Base-by-base conservation (phyloP, 805 yeast genomes). In the Candida awuae region DNA sequence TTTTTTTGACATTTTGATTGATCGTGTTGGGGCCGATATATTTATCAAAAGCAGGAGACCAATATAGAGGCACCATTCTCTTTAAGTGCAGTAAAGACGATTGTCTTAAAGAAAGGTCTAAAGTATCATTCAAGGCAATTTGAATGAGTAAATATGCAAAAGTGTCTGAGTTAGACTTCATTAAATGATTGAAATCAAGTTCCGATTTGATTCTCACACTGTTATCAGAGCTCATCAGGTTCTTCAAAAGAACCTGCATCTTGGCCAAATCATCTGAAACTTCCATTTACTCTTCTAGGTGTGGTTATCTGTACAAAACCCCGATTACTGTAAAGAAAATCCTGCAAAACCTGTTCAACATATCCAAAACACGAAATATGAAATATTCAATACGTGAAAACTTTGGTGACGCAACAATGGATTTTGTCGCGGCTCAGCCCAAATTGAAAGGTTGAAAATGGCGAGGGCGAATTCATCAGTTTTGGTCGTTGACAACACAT, bases 21-120 rank as follows among this genome's bases (percentile, higher is more conserved):
- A 85, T 57, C 6, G 61, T 43, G n/a, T 30, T 26, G 0, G 79
- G 78, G 0, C 94, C 94, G 14, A 64, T 57, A 55, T 74, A 88
- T 13, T 84, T 77, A 38, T 73, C 78, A 56, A 87, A 86, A 0
- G 84, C 94, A 7, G 87, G 73, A 13, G 87, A 76, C 97, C 97
- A 88, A 51, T 72, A 76, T 48, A 68, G 62, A 0, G 87, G 82
- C 1, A 84, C 80, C 14, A 80, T 56, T 38, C 82, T 67, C 51
- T 83, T 80, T 48, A 84, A 56, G 44, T 82, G 77, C 25, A 85
- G 61, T 29, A 87, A 57, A 13, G 82, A 71, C 31, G 82, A 67
- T 55, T 82, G 94, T 48, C 82, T 65, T 0, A 67, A 42, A 4
- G 69, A 56, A 2, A 68, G 36, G 0, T 64, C 57, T 1, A 51